Evolutionary conservation across 2,329 filamentous ascomycete species (phyloP).

Genomic region (Boeremia lycopersici): DNA sequence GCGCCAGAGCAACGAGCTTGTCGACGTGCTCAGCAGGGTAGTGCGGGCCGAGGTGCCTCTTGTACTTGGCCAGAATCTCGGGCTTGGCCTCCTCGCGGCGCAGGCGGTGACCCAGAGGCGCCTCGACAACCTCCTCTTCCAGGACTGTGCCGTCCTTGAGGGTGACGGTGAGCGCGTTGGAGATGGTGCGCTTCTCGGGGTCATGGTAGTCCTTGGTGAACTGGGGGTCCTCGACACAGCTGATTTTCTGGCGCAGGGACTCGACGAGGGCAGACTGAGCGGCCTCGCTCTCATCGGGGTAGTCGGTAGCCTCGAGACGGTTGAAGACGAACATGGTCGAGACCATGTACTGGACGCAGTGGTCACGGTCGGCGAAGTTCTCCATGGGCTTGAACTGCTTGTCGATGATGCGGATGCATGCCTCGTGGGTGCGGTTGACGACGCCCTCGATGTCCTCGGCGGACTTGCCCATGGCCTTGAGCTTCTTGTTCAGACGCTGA

Average conservation of each 20-base stretch:
- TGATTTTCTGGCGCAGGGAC: constrained; percentile 89
- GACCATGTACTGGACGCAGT: constrained; percentile 99
- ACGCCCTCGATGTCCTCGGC: constrained; percentile 89
- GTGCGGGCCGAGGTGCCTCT: constrained; percentile 87
- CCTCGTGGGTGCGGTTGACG: constrained; percentile 96
- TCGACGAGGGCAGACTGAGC: constrained; percentile 89
- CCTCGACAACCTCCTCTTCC: constrained; percentile 90
- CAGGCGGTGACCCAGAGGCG: constrained; percentile 89
- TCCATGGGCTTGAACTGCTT: constrained; percentile 99
- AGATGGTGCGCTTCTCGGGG: constrained; percentile 90
- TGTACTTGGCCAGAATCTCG: constrained; percentile 93
- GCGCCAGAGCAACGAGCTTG: constrained; percentile 79
- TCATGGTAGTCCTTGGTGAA: constrained; percentile 97
- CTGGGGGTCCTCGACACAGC: constrained; percentile 93
- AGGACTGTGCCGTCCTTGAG: constrained; percentile 92
- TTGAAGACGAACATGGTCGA: constrained; percentile 95
- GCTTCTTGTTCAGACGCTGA: constrained; percentile 82
- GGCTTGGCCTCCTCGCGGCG: constrained; percentile 97
- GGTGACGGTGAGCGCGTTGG: constrained; percentile 93
- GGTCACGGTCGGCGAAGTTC: constrained; percentile 99
- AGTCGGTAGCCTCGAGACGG: constrained; percentile 90
- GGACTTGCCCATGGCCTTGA: constrained; percentile 84
- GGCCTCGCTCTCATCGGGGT: constrained; percentile 89
- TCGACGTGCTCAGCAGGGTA: constrained; percentile 78
- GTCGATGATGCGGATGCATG: constrained; percentile 98